Evolutionary conservation across 2,329 filamentous ascomycete species (phyloP), one percentile per base, ranked within the genome.

Genomic region (Colletotrichum trifolii): DNA sequence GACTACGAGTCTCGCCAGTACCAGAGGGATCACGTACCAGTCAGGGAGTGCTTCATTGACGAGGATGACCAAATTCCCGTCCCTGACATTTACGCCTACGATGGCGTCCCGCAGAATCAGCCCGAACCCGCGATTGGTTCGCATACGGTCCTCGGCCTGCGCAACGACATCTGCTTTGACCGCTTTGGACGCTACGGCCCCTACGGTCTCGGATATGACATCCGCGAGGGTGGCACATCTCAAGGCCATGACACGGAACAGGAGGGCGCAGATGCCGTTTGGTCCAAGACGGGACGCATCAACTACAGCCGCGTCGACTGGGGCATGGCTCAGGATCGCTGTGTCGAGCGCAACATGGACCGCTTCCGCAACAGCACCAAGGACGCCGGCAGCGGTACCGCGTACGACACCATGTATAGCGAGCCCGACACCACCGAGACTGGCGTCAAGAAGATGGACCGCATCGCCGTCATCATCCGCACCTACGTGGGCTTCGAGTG

Each of bases 161-260:
- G 89, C 25, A 85, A 93, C 66, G 90, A 96, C 71, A 82, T 96
- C 12, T 97, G 94, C 78, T 97, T 96, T 74, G 94, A 97, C 72
- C 87, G 94, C 6, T 96, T 93, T 73, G 92, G 93, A 15, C 87
- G 94, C 50, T 87, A 95, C 42, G 94, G 93, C 0, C 91, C 93
- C 0, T 97, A 97, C 72, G 94, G 94, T 0, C 81, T 94, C 45
- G 94, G 94, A n/a, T 97, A 97, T 76, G 87, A 86, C 71, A 84
- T 86, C 64, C 86, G 88, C 60, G 86, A 87, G 68, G 94, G 94
- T 12, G 94, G 94, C 25, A 78, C 87, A 0, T 87, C 86, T 34
- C 88, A 94, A 59, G 88, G 88, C n/a, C 82, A 91, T 60, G 91
- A 93, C 43, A 89, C 88, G 1, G 92, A 96, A 70, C 81, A 82